Percentiles rank a stretch among this genome's conserved stretches.
Conservation (phyloP, 352 stramenopile genomes). For the Globisporangium cystogenes region DNA sequence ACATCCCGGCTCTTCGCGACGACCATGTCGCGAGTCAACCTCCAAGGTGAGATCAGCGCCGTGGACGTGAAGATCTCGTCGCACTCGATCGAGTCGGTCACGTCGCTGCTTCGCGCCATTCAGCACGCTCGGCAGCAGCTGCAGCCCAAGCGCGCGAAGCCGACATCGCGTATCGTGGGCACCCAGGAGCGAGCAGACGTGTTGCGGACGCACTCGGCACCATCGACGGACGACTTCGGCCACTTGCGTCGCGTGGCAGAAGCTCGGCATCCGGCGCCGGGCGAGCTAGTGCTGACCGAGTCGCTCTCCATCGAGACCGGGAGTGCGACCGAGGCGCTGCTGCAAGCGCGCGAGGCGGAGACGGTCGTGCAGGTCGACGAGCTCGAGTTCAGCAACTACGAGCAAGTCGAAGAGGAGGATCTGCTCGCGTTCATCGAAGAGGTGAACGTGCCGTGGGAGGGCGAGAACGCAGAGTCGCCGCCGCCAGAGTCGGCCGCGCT, state of each 20-base stretch:
- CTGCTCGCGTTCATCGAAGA: constrained; percentile 40
- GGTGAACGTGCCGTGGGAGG: constrained; percentile 54
- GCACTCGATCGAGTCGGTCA: constrained; percentile 26
- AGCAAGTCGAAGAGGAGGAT: constrained; percentile 19
- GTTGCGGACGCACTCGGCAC: not conserved
- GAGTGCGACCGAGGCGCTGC: constrained; percentile 9
- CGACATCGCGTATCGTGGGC: not conserved
- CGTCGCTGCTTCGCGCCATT: constrained; percentile 18
- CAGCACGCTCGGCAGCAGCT: not conserved
- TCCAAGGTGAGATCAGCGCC: constrained; percentile 37
- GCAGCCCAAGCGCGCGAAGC: not conserved
- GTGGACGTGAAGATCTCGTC: constrained; percentile 47
- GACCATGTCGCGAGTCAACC: constrained; percentile 20
- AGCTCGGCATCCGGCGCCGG: constrained; percentile 35
- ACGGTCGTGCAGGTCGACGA: constrained; percentile 14
- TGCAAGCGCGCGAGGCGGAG: not conserved
- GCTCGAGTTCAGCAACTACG: constrained; percentile 20
- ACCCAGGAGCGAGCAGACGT: not conserved
- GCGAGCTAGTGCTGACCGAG: constrained; percentile 66
- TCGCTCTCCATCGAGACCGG: constrained; percentile 60
- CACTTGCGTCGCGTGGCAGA: constrained; percentile 45
- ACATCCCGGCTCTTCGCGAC: constrained; percentile 16
- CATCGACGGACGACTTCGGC: constrained; percentile 54
- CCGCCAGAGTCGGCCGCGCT: constrained; percentile 15
- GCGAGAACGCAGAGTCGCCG: constrained; percentile 11